Base-by-base conservation (phyloP, 2,329 filamentous ascomycete genomes). In the Trichoderma sp. region DNA sequence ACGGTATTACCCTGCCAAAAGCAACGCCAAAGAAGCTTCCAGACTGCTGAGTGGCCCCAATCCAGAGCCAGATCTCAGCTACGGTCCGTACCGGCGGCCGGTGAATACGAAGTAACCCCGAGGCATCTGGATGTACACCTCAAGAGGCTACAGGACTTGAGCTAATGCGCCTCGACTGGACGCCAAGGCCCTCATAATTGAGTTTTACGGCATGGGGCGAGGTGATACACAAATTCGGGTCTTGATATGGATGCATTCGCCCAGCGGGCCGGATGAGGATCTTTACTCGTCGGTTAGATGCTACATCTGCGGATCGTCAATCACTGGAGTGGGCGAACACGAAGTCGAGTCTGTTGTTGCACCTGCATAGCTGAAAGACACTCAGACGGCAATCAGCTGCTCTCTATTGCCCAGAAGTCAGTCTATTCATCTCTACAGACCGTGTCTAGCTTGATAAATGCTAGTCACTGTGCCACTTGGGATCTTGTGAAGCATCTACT, bases 41-140 rank as follows among this genome's bases (percentile, higher is more conserved):
- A 56, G 37, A 32, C 8, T 18, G 18, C 51, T 63, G 28, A 68
- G 28, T 68, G 58, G 58, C 28, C 49, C 28, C 52, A 68, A 68
- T 61, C 28, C 13, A 55, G 34, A 43, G 34, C 11, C 37, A n/a
- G 13, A 37, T 60, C 30, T 59, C 65, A 61, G 55, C 26, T 59
- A 56, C 24, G 32, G 13, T 37, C 13, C 14, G 34, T 59, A 28
- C 56, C 14, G 56, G 64, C 28, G 30, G 37, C 16, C 39, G 24
- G 14, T 58, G 59, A 43, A 68, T 58, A 68, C 59, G 66, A 68
- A 58, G 59, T 14, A 10, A 49, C 43, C 32, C 37, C 18, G 34
- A 59, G 51, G 32, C 32, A 34, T 34, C 13, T 5, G n/a, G 46
- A 64, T 39, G 60, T 30, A 54, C 54, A 24, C 37, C 54, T 30